phyloP scores from a whole-genome alignment of 495 filamentous ascomycete genomes.

The Corynascus novoguineensis region DNA sequence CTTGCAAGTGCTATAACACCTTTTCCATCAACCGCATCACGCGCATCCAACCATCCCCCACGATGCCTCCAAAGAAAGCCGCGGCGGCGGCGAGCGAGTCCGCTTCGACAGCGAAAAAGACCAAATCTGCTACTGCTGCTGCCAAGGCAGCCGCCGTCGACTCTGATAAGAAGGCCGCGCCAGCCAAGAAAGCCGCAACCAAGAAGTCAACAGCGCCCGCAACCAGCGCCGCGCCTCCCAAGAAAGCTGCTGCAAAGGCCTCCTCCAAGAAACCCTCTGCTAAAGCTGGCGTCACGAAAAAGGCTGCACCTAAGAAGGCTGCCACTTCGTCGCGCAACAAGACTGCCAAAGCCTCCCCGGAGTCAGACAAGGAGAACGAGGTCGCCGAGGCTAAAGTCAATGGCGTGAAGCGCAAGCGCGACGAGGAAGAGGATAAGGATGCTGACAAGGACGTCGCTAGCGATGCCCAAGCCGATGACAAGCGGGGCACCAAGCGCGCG shows the following conservation, averaged over 20 bases:
- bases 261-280: constrained; percentile 23
- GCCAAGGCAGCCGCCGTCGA: constrained; percentile 24
- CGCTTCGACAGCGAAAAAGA: constrained; percentile 12
- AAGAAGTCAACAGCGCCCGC: constrained; percentile 21
- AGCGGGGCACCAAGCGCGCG: constrained; percentile 13
- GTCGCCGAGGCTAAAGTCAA: constrained; percentile 14
- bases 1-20: constrained; percentile 8
- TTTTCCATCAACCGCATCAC: constrained; percentile 13
- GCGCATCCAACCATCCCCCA: constrained; percentile 6
- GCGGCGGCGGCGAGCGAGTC: constrained; percentile 15
- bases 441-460: constrained; percentile 6
- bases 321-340: constrained; percentile 36
- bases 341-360: constrained; percentile 28
- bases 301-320: constrained; percentile 33
- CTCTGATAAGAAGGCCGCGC: constrained; percentile 19
- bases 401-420: constrained; percentile 24
- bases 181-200: constrained; percentile 24
- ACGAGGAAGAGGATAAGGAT: constrained; percentile 20
- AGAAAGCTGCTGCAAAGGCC: constrained; percentile 22
- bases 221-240: no score
- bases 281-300: no score
- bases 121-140: constrained; percentile 11
- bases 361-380: constrained; percentile 35
- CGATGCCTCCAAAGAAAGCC: constrained; percentile 30
- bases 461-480: constrained; percentile 7